phyloP scores from a whole-genome alignment of 805 yeast species.

The Saturnispora silvae region DNA sequence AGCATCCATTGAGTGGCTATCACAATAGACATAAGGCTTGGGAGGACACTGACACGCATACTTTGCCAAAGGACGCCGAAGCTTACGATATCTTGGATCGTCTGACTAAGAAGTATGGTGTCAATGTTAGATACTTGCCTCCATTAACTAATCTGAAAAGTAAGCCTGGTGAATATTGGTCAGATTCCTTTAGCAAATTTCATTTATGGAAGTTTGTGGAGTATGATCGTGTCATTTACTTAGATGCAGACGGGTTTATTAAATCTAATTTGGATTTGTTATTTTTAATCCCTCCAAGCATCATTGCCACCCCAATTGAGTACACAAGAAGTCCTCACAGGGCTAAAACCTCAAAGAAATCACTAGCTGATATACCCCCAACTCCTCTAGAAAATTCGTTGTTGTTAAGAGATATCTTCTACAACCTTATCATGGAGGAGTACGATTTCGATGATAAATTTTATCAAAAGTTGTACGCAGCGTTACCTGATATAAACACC shows the following conservation, averaged over 20 bases:
- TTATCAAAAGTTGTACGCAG: slow-evolving; percentile 24
- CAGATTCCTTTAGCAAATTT: slow-evolving; percentile 44
- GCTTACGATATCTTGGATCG: slow-evolving; percentile 2
- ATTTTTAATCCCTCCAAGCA: slow-evolving; percentile 38
- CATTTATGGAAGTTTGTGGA: slow-evolving; percentile 38
- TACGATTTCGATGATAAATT: slow-evolving; percentile 7
- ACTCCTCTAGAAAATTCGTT: slow-evolving; percentile 16
- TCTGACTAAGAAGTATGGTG: slow-evolving; percentile 12
- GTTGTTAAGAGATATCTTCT: slow-evolving; percentile 14
- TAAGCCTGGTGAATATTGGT: slow-evolving; percentile 28
- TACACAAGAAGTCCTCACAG: slow-evolving; percentile 14
- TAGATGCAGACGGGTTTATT: slow-evolving; percentile 47
- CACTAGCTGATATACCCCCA: slow-evolving; percentile 9
- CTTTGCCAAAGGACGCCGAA: neutral
- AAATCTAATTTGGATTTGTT: slow-evolving; percentile 36
- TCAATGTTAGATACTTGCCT: slow-evolving; percentile 23
- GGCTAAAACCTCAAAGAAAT: neutral
- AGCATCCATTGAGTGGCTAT: slow-evolving; percentile 5
- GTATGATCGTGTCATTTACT: slow-evolving; percentile 42
- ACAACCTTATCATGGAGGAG: slow-evolving; percentile 12
- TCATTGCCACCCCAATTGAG: slow-evolving; percentile 35
- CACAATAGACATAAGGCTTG: slow-evolving; percentile 6
- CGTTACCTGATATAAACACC: slow-evolving; percentile 26
- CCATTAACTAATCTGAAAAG: slow-evolving; percentile 13
- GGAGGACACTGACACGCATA: neutral